Percentiles rank a stretch among this genome's conserved stretches.
Conservation (phyloP, 192 early-diverging fungal species). For the Podochytrium sp. region DNA sequence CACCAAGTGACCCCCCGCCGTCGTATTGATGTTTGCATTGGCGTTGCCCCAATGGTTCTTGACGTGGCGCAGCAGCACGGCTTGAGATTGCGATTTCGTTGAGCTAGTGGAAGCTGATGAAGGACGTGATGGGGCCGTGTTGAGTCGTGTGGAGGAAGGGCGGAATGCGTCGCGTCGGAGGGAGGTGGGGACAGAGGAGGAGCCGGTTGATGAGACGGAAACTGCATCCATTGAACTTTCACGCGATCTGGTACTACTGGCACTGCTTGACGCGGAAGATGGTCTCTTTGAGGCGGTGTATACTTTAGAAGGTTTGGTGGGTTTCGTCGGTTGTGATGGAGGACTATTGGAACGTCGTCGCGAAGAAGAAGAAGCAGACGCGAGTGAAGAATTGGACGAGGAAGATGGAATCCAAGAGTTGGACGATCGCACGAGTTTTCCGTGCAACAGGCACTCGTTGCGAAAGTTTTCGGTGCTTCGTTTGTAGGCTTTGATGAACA, state of each 20-base stretch:
- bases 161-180: too few relatives aligned
- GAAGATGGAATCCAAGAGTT: slow-evolving; percentile 14
- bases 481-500: slow-evolving; percentile 23
- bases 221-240: slow-evolving; percentile 6
- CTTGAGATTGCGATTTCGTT: not conserved
- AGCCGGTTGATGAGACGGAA: not conserved
- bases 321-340: not conserved
- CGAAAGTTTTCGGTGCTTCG: slow-evolving; percentile 28
- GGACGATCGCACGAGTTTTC: not conserved
- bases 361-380: slow-evolving; percentile 2
- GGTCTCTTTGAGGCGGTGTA: not conserved
- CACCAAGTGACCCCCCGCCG: not conserved
- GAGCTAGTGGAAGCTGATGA: not conserved
- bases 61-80: slow-evolving; percentile 15
- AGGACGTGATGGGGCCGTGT: not conserved
- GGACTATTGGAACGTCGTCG: not conserved
- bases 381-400: too few relatives aligned
- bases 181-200: too few relatives aligned
- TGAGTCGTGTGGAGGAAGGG: not conserved
- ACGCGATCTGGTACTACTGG: slow-evolving; percentile 1
- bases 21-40: not conserved
- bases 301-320: not conserved
- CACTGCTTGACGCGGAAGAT: not conserved
- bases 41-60: not conserved
- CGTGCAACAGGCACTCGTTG: slow-evolving; percentile 6